Base-by-base conservation (phyloP, 495 filamentous ascomycete species). In the Beverwykella pulmonaria region DNA sequence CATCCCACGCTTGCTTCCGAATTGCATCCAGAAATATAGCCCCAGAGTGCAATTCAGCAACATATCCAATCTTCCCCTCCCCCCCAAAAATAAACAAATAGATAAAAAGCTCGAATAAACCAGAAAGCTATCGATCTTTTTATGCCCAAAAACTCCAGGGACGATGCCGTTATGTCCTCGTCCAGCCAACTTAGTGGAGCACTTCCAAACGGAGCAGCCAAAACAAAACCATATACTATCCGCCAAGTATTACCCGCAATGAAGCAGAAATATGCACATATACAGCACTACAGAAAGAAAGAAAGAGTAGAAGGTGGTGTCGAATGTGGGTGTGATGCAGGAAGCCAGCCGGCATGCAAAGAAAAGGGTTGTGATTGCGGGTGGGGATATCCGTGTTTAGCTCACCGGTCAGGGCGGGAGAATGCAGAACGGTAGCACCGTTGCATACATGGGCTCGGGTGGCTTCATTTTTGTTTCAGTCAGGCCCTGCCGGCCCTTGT, bases 281-380 rank as follows among this genome's bases (percentile, higher is more conserved):
- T 44, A 25, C 20, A 19, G 39, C 9, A 47, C 3, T 26, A 14
- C 4, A 53, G 5, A 36, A 39, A 19, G 29, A 34, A 53, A 26
- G 4, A 53, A 12, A 20, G 48, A 52, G n/a, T 10, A 1, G 10
- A n/a, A 54, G 7, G 9, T 30, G 52, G 8, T 53, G 53, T 15
- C 53, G 47, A 41, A 62, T 25, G 49, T n/a, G 10, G 26, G 56
- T 19, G 56, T 6, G 56, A 19, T 20, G 54, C 62, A 59, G 62
- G 53, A 65, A 46, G 53, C 62, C 27, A 53, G 63, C 56, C 55
- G 47, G 55, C 55, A 66, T 53, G 63, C 8, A 36, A 57, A 30
- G 32, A 27, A 27, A 17, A 32, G 39, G n/a, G 23, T 53, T 30
- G 53, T 57, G 53, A 12, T 34, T 34, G 32, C 12, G 32, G 12